These are phyloP conservation scores for Moesziomyces sp. DNA, from an alignment of 1,284 basidiomycete genomes.

Conservation along the genomic window DNA sequence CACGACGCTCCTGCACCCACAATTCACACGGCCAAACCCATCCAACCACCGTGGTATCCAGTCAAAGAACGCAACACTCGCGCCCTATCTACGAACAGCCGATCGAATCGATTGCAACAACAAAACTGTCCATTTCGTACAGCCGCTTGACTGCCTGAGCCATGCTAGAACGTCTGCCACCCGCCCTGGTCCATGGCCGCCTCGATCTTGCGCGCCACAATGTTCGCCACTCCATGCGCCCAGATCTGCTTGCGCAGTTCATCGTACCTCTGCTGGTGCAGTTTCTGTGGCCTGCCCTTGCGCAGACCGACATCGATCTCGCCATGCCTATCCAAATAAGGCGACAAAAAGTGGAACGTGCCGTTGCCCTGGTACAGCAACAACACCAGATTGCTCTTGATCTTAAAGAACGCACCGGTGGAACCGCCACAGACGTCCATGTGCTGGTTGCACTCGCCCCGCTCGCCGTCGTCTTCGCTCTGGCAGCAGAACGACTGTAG, in stretches of 20 bases:
- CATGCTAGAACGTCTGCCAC: conserved; percentile 81
- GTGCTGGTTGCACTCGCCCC: conserved; percentile 92
- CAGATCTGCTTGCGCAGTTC: conserved; percentile 91
- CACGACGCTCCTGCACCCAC: no score
- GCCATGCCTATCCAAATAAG: conserved; percentile 94
- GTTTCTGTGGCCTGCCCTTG: conserved; percentile 85
- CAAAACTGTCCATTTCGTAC: no score
- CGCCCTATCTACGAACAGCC: no score
- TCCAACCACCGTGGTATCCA: no score
- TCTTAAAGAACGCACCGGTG: conserved; percentile 87
- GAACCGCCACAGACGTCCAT: conserved; percentile 92
- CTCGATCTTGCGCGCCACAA: conserved; percentile 89
- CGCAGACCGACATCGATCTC: conserved; percentile 92
- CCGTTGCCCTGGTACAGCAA: conserved; percentile 90
- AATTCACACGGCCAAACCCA: no score
- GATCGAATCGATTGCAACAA: no score
- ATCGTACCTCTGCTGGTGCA: conserved; percentile 88
- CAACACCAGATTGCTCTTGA: conserved; percentile 91
- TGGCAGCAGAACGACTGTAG: conserved; percentile 92
- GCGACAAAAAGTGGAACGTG: conserved; percentile 81
- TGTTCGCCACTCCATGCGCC: conserved; percentile 86
- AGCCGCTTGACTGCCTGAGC: no score
- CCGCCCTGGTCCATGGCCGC: conserved; percentile 81
- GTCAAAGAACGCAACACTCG: no score
- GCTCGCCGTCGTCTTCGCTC: conserved; percentile 74